Conservation (phyloP, 139 green algal species). For the Coccomyxa sp. region DNA sequence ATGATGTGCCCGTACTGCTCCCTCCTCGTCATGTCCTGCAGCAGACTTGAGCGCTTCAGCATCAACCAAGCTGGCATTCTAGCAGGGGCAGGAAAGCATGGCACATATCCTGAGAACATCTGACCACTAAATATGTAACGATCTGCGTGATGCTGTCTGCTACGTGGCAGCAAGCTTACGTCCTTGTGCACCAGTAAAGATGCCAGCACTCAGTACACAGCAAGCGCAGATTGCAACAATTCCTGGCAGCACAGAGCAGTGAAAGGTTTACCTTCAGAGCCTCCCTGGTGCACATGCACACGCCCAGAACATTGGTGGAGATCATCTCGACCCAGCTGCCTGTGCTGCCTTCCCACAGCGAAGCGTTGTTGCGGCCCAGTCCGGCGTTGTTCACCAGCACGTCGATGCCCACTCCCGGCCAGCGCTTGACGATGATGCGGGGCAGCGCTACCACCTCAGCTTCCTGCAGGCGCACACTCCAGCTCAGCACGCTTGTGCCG, state of each 20-base stretch:
- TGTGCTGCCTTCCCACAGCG: slow-evolving; percentile 68
- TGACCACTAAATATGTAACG: too few relatives aligned
- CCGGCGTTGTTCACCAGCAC: slow-evolving; percentile 40
- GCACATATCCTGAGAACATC: too few relatives aligned
- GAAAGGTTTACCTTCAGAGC: slow-evolving; percentile 45
- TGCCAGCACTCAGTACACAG: too few relatives aligned
- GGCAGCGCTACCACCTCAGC: slow-evolving; percentile 58
- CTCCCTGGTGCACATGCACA: slow-evolving; percentile 62
- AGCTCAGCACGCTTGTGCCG: too few relatives aligned
- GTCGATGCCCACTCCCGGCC: slow-evolving; percentile 61
- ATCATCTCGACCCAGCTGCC: slow-evolving; percentile 48
- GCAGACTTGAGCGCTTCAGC: background rate
- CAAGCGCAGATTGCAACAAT: too few relatives aligned
- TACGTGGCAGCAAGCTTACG: too few relatives aligned
- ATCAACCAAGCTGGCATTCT: background rate
- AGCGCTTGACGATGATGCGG: slow-evolving; percentile 68
- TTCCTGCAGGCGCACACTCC: too few relatives aligned
- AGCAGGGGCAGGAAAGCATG: too few relatives aligned
- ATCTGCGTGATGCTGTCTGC: too few relatives aligned
- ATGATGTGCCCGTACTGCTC: slow-evolving; percentile 68
- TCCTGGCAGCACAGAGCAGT: too few relatives aligned
- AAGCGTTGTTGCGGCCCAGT: slow-evolving; percentile 50
- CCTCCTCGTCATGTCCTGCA: slow-evolving; percentile 64
- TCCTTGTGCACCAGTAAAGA: too few relatives aligned
- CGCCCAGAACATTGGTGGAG: slow-evolving; percentile 73